These are phyloP conservation scores for Nothomitra cinnamomea DNA, from an alignment of 2,329 filamentous ascomycete genomes.

Conservation along the genomic window DNA sequence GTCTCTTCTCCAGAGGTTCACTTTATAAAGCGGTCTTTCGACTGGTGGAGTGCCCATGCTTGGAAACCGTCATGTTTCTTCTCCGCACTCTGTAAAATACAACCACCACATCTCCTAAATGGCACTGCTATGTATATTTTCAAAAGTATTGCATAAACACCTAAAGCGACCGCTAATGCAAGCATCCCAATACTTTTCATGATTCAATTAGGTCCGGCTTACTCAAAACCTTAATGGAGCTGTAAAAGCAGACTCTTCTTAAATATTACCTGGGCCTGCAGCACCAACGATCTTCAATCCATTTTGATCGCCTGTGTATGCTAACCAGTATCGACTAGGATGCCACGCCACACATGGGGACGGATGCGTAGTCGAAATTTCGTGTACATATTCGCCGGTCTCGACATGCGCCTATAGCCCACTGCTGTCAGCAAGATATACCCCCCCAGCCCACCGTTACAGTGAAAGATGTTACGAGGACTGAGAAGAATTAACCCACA, in stretches of 20 bases:
- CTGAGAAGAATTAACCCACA: constrained; percentile 3
- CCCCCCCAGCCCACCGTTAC: background rate
- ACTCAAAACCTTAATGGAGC: background rate
- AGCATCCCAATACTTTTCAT: no score
- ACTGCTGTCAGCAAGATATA: background rate
- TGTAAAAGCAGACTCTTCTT: background rate
- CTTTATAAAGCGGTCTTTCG: no score
- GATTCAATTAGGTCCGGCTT: no score
- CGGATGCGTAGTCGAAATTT: constrained; percentile 15
- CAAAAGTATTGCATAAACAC: no score
- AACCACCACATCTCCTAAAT: no score
- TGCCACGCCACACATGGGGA: constrained; percentile 17
- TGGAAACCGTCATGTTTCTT: no score
- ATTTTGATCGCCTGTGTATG: constrained; percentile 16
- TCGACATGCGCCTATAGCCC: constrained; percentile 15
- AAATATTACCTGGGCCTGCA: background rate
- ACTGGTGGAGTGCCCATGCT: no score
- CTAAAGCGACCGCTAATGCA: no score
- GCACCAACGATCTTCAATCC: constrained; percentile 14
- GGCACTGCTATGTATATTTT: no score
- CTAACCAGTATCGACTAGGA: constrained; percentile 16
- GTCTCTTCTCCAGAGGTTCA: no score
- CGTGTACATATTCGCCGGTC: constrained; percentile 16
- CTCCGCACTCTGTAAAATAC: no score
- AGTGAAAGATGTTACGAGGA: background rate